phyloP scores from a whole-genome alignment of 208 protist species.

The Acanthamoeba castellanii region DNA sequence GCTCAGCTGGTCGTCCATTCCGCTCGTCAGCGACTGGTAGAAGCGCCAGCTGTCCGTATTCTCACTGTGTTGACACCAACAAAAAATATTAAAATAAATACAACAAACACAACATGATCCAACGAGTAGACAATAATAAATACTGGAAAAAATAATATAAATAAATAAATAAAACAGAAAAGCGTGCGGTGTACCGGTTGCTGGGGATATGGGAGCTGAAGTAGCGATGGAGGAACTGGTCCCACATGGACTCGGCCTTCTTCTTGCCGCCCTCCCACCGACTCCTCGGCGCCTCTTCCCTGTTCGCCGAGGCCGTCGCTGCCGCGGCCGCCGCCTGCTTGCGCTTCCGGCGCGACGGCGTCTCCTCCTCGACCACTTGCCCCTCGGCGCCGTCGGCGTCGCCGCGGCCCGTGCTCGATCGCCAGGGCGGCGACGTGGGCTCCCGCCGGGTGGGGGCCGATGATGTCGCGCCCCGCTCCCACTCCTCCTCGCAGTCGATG shows the following conservation, averaged over 20 bases:
- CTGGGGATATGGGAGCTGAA: constrained; percentile 7
- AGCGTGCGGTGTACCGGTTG: neutral
- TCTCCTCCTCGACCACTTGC: neutral
- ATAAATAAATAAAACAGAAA: too few relatives aligned
- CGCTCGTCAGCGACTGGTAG: constrained; percentile 31
- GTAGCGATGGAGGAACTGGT: constrained; percentile 43
- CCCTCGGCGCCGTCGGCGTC: neutral
- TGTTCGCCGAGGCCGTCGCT: neutral
- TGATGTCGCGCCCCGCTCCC: neutral
- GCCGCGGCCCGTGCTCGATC: neutral
- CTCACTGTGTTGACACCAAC: neutral
- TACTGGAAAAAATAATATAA: neutral
- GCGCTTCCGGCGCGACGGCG: neutral
- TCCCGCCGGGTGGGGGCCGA: neutral
- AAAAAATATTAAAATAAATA: neutral
- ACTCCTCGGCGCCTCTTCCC: neutral
- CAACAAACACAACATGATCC: neutral
- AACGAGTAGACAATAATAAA: neutral
- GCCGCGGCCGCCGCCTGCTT: neutral
- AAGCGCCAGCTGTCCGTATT: constrained; percentile 33
- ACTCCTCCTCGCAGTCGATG: neutral
- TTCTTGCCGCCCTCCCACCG: constrained; percentile 23
- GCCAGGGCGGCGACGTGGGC: neutral
- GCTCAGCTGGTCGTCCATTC: neutral
- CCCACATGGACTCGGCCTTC: constrained; percentile 51